These are phyloP conservation scores for Cokeromyces recurvatus DNA, from an alignment of 371 early-diverging fungal species.

Conservation along the genomic window DNA sequence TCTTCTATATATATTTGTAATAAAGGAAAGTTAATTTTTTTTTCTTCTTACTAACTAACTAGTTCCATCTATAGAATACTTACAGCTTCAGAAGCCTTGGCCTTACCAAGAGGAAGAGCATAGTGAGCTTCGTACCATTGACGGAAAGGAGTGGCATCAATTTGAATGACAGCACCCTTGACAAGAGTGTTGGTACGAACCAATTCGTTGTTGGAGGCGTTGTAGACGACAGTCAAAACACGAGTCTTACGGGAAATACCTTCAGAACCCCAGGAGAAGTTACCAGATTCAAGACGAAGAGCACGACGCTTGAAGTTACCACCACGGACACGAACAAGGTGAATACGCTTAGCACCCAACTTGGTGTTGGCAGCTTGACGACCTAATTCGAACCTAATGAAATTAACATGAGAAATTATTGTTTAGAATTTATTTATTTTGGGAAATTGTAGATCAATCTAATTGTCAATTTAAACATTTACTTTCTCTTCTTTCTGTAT, in stretches of 20 bases:
- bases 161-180: conserved; percentile 97
- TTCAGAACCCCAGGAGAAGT: conserved; percentile 98
- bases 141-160: conserved; percentile 98
- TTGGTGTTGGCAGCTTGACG: conserved; percentile 98
- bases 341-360: conserved; percentile 94
- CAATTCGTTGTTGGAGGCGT: conserved; percentile 99
- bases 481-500: conserved; percentile 95
- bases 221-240: conserved; percentile 98
- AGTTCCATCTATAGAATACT: no score
- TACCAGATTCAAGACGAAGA: conserved; percentile 95
- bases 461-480: no score
- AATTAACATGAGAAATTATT: no score
- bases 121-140: conserved; percentile 98
- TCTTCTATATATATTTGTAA: no score
- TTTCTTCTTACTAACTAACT: no score
- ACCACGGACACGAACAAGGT: conserved; percentile 96
- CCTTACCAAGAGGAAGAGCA: conserved; percentile 85
- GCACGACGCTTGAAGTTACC: conserved; percentile 99
- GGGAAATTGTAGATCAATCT: no score
- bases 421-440: no score
- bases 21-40: no score
- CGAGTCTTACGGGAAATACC: conserved; percentile 93
- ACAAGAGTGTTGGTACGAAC: conserved; percentile 99
- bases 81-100: conserved; percentile 69
- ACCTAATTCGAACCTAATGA: conserved; percentile 99